phyloP scores from a whole-genome alignment of 2,329 filamentous ascomycete species.

The Achaetomium macrosporum region DNA sequence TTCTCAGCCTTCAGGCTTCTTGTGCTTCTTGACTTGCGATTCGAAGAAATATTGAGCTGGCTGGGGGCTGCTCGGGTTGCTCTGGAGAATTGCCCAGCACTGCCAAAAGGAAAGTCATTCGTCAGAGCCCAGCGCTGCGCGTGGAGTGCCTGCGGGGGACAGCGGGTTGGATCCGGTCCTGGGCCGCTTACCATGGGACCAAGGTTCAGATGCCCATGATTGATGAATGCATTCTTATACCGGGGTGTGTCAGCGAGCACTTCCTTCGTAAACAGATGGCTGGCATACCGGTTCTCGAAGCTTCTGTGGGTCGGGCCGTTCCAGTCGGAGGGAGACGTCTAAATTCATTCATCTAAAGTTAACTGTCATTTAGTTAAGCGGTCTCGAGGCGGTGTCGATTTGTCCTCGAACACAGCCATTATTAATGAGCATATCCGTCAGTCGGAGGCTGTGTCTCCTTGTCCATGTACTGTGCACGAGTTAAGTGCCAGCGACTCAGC shows the following conservation, averaged over 20 bases:
- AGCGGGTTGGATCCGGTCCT: conserved; percentile 9
- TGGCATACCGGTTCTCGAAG: conserved; percentile 36
- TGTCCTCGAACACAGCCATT: too few species aligned
- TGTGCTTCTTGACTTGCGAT: conserved; percentile 19
- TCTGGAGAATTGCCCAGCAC: conserved; percentile 20
- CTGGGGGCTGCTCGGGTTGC: conserved; percentile 22
- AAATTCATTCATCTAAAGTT: background rate
- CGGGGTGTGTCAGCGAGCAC: conserved; percentile 14
- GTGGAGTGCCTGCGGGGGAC: conserved; percentile 9
- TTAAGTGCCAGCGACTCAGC: too few species aligned
- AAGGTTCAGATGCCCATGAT: background rate
- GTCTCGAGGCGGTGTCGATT: too few species aligned
- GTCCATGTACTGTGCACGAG: too few species aligned
- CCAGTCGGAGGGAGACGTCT: background rate
- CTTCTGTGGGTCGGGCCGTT: conserved; percentile 34
- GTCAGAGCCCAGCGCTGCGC: conserved; percentile 10
- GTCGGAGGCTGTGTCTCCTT: too few species aligned
- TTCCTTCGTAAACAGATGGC: conserved; percentile 1
- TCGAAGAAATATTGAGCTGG: conserved; percentile 25
- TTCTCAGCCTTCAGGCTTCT: conserved; percentile 18
- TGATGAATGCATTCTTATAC: conserved; percentile 14
- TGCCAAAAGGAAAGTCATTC: conserved; percentile 14
- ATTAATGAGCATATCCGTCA: too few species aligned
- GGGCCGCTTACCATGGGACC: background rate
- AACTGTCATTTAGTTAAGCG: too few species aligned